Conservation (phyloP, 345 rosid species). For the Mangifera indica region DNA sequence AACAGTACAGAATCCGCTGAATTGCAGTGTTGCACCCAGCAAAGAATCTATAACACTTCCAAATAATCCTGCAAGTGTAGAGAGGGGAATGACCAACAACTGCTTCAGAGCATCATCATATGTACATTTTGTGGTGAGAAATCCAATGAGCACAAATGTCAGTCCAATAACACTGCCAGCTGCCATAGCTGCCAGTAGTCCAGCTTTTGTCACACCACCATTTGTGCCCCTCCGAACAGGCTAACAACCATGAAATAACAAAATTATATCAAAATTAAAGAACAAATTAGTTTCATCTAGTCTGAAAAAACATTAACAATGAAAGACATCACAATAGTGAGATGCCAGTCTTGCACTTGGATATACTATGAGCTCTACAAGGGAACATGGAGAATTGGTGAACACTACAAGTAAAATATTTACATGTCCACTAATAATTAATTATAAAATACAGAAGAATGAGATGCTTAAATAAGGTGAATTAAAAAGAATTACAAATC, state of each 20-base stretch:
- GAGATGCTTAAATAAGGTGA: neutral
- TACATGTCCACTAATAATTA: neutral
- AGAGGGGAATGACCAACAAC: slow-evolving; percentile 68
- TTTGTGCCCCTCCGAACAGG: slow-evolving; percentile 90
- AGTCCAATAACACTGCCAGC: slow-evolving; percentile 78
- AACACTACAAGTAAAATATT: neutral
- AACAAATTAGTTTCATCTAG: slow-evolving; percentile 6
- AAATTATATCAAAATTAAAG: slow-evolving; percentile 17
- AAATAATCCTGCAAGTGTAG: slow-evolving; percentile 69
- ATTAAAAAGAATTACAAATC: neutral
- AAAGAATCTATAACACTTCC: slow-evolving; percentile 89
- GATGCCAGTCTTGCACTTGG: neutral
- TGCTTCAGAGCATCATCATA: slow-evolving; percentile 58
- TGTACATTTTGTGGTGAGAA: slow-evolving; percentile 61
- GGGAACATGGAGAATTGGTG: neutral
- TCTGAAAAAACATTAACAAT: neutral
- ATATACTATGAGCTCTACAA: neutral
- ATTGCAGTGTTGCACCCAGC: slow-evolving; percentile 89
- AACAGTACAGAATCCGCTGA: slow-evolving; percentile 93
- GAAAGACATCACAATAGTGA: neutral
- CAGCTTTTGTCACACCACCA: slow-evolving; percentile 85
- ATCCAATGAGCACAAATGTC: slow-evolving; percentile 62
- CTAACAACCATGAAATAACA: slow-evolving; percentile 38
- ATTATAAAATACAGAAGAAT: neutral
- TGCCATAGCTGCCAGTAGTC: slow-evolving; percentile 78